phyloP scores from a whole-genome alignment of 495 filamentous ascomycete genomes.

The Daldinia concentrica region DNA sequence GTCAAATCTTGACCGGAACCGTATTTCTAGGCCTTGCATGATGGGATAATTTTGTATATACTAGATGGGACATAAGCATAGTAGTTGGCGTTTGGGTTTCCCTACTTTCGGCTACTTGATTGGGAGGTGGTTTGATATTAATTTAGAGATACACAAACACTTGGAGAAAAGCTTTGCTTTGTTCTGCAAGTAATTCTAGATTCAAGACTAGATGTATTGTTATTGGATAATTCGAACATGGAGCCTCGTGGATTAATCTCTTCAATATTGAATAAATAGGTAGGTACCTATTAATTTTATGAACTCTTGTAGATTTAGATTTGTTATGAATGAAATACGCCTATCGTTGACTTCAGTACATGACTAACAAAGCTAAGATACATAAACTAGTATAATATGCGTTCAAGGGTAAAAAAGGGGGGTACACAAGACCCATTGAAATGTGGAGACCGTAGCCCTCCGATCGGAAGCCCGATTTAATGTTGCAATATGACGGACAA shows the following conservation, averaged over 20 bases:
- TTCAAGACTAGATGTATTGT: conserved; percentile 12
- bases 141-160: conserved; percentile 4
- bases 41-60: conserved; percentile 18
- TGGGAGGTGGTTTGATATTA: background rate
- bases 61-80: conserved; percentile 6
- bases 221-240: background rate
- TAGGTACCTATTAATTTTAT: background rate
- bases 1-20: conserved; percentile 9
- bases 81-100: conserved; percentile 33
- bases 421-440: background rate
- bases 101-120: background rate
- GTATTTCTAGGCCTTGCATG: conserved; percentile 21
- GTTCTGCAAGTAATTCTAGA: conserved; percentile 7
- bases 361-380: background rate
- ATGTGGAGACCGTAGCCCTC: conserved; percentile 22
- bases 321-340: background rate
- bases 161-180: background rate
- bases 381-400: conserved; percentile 19
- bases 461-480: conserved; percentile 41
- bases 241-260: no score
- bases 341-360: background rate
- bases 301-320: no score
- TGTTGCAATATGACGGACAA: conserved; percentile 19
- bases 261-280: background rate
- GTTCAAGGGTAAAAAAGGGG: conserved; percentile 5